Conservation (phyloP, 1,284 basidiomycete species). For the Wolfiporia cocos region DNA sequence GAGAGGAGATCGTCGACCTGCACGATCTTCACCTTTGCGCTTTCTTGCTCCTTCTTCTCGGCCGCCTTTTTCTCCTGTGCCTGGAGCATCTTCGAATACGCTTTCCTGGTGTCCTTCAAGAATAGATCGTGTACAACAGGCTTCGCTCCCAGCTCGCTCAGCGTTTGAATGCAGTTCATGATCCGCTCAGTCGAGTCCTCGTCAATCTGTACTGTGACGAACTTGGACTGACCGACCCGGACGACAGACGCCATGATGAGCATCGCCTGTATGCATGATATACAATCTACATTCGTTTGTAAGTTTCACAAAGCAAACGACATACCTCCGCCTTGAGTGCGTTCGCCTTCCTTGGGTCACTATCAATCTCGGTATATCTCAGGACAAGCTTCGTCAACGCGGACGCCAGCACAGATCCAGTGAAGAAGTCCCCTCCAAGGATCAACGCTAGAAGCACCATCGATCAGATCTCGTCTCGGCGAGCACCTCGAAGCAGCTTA, state of each 20-base stretch:
- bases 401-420: slow-evolving; percentile 84
- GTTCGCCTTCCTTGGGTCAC: slow-evolving; percentile 60
- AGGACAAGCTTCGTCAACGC: slow-evolving; percentile 92
- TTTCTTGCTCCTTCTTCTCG: slow-evolving; percentile 83
- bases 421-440: slow-evolving; percentile 96
- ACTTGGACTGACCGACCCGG: slow-evolving; percentile 96
- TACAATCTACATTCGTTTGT: neutral
- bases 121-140: slow-evolving; percentile 79
- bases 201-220: slow-evolving; percentile 90
- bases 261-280: slow-evolving; percentile 66
- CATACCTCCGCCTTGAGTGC: slow-evolving; percentile 80
- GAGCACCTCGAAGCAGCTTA: slow-evolving; percentile 26
- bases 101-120: slow-evolving; percentile 87
- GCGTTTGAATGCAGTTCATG: slow-evolving; percentile 92
- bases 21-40: slow-evolving; percentile 65
- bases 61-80: slow-evolving; percentile 90
- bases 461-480: neutral
- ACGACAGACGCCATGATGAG: slow-evolving; percentile 97
- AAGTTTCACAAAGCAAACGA: slow-evolving; percentile 1
- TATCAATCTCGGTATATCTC: slow-evolving; percentile 63
- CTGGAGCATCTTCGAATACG: slow-evolving; percentile 91
- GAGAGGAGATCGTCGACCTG: slow-evolving; percentile 92
- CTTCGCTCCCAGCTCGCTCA: slow-evolving; percentile 70
- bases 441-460: slow-evolving; percentile 59
- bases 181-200: slow-evolving; percentile 98